These are phyloP conservation scores for Diatrype stigma DNA, from an alignment of 2,329 filamentous ascomycete species.

Conservation along the genomic window DNA sequence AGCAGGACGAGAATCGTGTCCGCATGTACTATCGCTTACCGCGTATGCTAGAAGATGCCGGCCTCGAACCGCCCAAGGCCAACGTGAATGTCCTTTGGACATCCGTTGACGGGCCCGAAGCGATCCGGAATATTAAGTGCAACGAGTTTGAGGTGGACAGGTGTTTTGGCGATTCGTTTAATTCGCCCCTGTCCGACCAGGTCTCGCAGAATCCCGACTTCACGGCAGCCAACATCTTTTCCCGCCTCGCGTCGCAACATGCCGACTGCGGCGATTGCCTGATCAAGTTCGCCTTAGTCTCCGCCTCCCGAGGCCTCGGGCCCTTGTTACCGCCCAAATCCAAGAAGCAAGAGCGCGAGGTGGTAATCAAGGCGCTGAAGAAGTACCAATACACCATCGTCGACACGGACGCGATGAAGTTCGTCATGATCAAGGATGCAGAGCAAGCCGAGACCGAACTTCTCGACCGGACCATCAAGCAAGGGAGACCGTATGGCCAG, in stretches of 20 bases:
- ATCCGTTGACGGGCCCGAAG: constrained; percentile 35
- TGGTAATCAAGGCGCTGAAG: constrained; percentile 33
- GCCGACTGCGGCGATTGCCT: constrained; percentile 39
- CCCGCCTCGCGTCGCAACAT: constrained; percentile 31
- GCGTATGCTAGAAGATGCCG: constrained; percentile 31
- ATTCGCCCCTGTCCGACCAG: constrained; percentile 29
- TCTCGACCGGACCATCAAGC: constrained; percentile 31
- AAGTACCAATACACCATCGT: constrained; percentile 38
- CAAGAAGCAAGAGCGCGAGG: constrained; percentile 28
- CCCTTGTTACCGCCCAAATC: constrained; percentile 31
- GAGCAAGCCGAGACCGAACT: constrained; percentile 35
- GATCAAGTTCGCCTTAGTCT: constrained; percentile 35
- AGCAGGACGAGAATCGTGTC: constrained; percentile 26
- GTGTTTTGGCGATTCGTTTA: constrained; percentile 38
- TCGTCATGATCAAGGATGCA: constrained; percentile 40
- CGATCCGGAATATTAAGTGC: constrained; percentile 36
- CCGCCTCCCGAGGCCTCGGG: constrained; percentile 29
- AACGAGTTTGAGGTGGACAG: constrained; percentile 36
- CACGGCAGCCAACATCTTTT: constrained; percentile 33
- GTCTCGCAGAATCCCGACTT: constrained; percentile 32
- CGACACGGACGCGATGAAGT: constrained; percentile 35
- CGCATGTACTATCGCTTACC: constrained; percentile 36
- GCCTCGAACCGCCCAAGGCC: constrained; percentile 34
- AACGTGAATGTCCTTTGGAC: constrained; percentile 39
- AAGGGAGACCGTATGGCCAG: constrained; percentile 31